Conservation (phyloP, 257 asterid species). For the Nicotiana obtusifolia region DNA sequence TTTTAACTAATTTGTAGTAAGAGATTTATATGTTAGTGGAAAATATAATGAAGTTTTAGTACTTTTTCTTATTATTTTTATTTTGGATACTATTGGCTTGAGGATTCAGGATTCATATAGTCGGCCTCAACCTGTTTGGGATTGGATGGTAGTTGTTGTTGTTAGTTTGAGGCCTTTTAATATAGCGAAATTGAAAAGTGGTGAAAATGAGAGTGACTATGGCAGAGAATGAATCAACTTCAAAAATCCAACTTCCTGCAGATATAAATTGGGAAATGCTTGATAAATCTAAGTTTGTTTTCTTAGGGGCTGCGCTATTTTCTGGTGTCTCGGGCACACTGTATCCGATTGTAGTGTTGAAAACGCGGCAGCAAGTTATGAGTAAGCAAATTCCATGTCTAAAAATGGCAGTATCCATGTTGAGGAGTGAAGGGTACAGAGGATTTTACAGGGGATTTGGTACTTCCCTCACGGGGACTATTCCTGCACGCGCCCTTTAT, state of each 20-base stretch:
- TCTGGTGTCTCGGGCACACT: conserved; percentile 80
- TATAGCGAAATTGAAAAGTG: conserved; percentile 33
- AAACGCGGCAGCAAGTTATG: conserved; percentile 87
- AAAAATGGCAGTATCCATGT: conserved; percentile 66
- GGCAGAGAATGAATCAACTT: conserved; percentile 75
- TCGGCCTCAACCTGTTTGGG: neutral
- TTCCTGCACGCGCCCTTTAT: conserved; percentile 93
- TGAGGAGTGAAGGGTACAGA: conserved; percentile 54
- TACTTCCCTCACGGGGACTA: conserved; percentile 83
- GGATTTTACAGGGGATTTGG: conserved; percentile 93
- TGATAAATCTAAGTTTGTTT: conserved; percentile 87
- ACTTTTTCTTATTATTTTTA: too few relatives aligned
- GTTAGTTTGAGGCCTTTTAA: neutral
- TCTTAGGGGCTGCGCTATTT: conserved; percentile 88
- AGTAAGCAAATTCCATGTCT: conserved; percentile 41
- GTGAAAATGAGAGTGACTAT: conserved; percentile 78
- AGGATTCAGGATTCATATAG: neutral
- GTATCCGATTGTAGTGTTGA: conserved; percentile 76
- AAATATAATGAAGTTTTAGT: too few relatives aligned
- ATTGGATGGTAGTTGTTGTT: neutral
- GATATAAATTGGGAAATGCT: conserved; percentile 97
- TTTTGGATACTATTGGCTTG: too few relatives aligned
- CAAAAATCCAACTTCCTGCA: conserved; percentile 90
- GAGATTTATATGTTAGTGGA: neutral
- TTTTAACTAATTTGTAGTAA: neutral